Conservation (phyloP, 768 basidiomycete species). For the Amanita molliuscula region DNA sequence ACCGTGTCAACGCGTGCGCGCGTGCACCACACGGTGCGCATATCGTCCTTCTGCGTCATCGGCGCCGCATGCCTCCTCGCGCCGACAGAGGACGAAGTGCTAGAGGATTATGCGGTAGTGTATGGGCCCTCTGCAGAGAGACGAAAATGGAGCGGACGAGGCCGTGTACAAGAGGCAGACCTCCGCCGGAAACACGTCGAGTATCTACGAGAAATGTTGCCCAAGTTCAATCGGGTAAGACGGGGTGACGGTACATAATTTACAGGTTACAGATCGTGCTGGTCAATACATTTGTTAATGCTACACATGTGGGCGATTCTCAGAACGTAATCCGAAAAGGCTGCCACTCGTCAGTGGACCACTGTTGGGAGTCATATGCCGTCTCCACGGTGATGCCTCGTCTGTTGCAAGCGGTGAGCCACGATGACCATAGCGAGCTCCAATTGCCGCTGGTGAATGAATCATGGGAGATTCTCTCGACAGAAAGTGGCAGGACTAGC, state of each 20-base stretch:
- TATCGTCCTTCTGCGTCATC: constrained; percentile 74
- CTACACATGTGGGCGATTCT: background rate
- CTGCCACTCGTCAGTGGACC: constrained; percentile 2
- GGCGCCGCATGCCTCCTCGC: constrained; percentile 75
- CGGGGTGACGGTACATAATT: constrained; percentile 42
- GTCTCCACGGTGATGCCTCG: constrained; percentile 3
- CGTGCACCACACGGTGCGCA: constrained; percentile 72
- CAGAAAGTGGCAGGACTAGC: background rate
- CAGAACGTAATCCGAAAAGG: background rate
- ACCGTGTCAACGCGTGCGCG: constrained; percentile 78
- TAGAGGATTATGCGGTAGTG: constrained; percentile 77
- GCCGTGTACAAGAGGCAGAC: constrained; percentile 74
- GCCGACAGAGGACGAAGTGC: constrained; percentile 65
- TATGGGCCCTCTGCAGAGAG: constrained; percentile 71
- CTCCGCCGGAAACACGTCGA: constrained; percentile 82
- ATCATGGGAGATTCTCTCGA: background rate
- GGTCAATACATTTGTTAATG: constrained; percentile 1
- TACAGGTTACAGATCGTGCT: background rate
- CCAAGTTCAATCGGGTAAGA: constrained; percentile 75
- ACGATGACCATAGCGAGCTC: constrained; percentile 1
- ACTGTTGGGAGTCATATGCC: constrained; percentile 1
- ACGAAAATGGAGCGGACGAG: constrained; percentile 78
- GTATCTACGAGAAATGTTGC: constrained; percentile 85
- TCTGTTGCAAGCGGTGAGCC: background rate
- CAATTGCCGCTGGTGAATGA: background rate